Evolutionary conservation across 148 eudicot genomes (phyloP).

Genomic region (Tetragonia tetragonoides): DNA sequence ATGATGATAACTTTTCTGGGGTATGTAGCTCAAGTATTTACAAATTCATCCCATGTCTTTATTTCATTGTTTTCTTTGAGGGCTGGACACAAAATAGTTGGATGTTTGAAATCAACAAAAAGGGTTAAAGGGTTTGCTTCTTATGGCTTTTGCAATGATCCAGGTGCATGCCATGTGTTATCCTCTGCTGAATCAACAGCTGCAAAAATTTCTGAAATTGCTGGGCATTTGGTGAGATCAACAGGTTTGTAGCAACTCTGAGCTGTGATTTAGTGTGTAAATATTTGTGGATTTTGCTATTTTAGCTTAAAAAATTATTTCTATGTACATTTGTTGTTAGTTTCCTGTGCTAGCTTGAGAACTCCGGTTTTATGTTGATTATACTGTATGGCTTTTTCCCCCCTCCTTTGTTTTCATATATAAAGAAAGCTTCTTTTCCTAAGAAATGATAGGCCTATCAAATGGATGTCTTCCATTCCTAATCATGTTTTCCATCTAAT

Average conservation of each 20-base stretch:
- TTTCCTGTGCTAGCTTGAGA: not conserved
- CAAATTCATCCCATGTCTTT: not conserved
- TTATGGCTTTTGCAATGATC: constrained; percentile 6
- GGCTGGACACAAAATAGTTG: not conserved
- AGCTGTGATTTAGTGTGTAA: not conserved
- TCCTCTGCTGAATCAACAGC: constrained; percentile 44
- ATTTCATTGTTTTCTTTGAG: not conserved
- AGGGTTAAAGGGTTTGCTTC: not conserved
- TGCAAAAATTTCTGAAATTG: constrained; percentile 53
- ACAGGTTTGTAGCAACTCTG: constrained; percentile 44
- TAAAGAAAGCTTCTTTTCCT: not conserved
- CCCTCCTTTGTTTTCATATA: no score
- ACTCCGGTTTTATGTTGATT: not conserved
- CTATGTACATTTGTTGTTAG: not conserved
- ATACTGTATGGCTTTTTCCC: no score
- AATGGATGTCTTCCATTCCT: not conserved
- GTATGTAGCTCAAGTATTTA: not conserved
- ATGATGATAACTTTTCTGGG: not conserved
- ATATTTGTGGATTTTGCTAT: not conserved
- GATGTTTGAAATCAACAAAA: not conserved
- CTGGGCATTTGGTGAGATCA: constrained; percentile 54
- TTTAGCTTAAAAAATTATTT: not conserved
- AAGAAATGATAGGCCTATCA: not conserved
- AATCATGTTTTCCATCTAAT: not conserved
- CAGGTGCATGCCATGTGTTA: constrained; percentile 55